Evolutionary conservation across 139 green algal genomes (phyloP), one percentile per base, ranked within the genome.

Genomic region (Chlorella sp.): DNA sequence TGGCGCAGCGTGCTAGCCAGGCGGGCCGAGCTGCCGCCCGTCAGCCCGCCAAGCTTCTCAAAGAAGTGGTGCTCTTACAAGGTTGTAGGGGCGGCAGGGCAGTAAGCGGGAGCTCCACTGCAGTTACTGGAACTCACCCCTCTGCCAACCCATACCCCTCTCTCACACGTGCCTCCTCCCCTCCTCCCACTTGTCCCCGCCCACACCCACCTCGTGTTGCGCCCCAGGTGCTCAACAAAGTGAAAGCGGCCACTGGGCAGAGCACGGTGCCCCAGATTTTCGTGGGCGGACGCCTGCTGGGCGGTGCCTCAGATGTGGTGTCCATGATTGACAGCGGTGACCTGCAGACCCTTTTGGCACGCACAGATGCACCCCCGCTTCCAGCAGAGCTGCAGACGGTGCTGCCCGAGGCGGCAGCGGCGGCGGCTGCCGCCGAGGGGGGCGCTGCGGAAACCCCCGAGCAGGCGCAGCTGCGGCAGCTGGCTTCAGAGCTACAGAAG

Each of bases 201-300:
- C 48, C 48, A 57, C 48, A 9, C 48, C 5, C 48, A 5, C 48
- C 9, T 57, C 48, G n/a, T n/a, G n/a, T n/a, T 57, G 7, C 48
- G 48, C 48, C 48, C 24, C 37, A 91, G 78, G 84, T 96, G 39
- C 92, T 96, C 26, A 73, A 88, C 22, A 48, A 83, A 1, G 88
- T 98, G 14, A 94, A 96, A 57, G 64, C 94, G 1, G 64, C 91
- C 3, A 96, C 95, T 1, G 97, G 97, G 2, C 89, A 89, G 79
- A 85, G 81, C 0, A 99, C 96, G 0, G 97, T 99, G 37, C 97
- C 97, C 9, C 94, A 99, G 92, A 90, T 99, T 1, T 99, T 97
- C 88, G 89, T 97, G 14, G 91, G 82, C 2, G 95, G 96, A 22
- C n/a, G 61, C 3, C 92, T 94, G 37, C 39, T 99, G 12, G 97